These are phyloP conservation scores for Trypethelium eluteriae DNA, from an alignment of 495 filamentous ascomycete species.

Conservation along the genomic window DNA sequence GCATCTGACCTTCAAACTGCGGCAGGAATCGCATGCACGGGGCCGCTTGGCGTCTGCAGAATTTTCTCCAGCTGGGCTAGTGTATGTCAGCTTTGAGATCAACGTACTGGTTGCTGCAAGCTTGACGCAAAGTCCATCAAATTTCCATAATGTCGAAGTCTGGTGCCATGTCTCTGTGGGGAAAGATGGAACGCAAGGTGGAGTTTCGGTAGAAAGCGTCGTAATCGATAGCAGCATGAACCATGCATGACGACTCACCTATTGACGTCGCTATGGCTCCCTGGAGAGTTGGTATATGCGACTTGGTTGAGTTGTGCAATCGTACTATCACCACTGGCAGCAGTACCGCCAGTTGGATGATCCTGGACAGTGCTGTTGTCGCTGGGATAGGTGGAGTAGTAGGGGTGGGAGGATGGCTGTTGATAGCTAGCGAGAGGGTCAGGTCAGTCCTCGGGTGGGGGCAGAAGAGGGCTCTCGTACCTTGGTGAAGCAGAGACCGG, in stretches of 20 bases:
- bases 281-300: slow-evolving; percentile 1
- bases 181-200: background rate
- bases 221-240: background rate
- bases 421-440: background rate
- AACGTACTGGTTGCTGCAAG: too few relatives aligned
- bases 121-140: too few relatives aligned
- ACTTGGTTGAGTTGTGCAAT: background rate
- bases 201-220: background rate
- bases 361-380: slow-evolving; percentile 5
- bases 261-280: slow-evolving; percentile 1
- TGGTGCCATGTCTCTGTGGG: background rate
- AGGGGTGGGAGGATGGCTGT: background rate
- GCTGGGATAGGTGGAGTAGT: slow-evolving; percentile 10
- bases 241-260: background rate
- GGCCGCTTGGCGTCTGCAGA: slow-evolving; percentile 54
- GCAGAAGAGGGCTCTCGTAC: background rate
- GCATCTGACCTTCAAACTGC: slow-evolving; percentile 83
- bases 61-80: slow-evolving; percentile 22
- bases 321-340: background rate
- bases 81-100: background rate
- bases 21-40: slow-evolving; percentile 89
- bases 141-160: background rate
- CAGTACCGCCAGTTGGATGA: background rate
- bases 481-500: background rate
- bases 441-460: background rate